phyloP scores from a whole-genome alignment of 164 flowering plant genomes.

The Magnolia changhungtana region DNA sequence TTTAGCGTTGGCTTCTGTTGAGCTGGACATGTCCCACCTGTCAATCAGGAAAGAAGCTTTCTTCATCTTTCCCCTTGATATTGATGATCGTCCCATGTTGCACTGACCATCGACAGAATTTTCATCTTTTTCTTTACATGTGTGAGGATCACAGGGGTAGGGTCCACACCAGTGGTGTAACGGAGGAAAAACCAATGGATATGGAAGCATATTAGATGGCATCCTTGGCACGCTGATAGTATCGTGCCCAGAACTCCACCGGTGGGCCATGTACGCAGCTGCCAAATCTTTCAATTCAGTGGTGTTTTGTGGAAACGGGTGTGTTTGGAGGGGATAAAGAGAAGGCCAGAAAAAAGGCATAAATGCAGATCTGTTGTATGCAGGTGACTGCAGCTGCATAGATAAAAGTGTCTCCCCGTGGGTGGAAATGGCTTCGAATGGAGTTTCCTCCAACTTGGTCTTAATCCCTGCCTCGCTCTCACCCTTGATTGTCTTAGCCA shows the following conservation, averaged over 20 bases:
- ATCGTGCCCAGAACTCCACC: slow-evolving; percentile 24
- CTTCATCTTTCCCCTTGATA: slow-evolving; percentile 10
- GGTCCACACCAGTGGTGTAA: slow-evolving; percentile 25
- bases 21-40: slow-evolving; percentile 21
- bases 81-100: slow-evolving; percentile 26
- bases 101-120: slow-evolving; percentile 14
- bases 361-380: slow-evolving; percentile 31
- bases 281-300: neutral
- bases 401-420: slow-evolving; percentile 21
- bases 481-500: slow-evolving; percentile 27
- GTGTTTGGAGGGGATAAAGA: slow-evolving; percentile 23
- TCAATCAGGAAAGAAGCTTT: slow-evolving; percentile 10
- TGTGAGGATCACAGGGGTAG: slow-evolving; percentile 12
- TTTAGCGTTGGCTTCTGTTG: slow-evolving; percentile 20
- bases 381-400: slow-evolving; percentile 25
- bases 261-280: neutral
- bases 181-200: slow-evolving; percentile 57
- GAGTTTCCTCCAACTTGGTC: slow-evolving; percentile 29
- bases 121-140: slow-evolving; percentile 18
- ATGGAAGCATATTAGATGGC: slow-evolving; percentile 48
- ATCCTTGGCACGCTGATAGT: slow-evolving; percentile 16
- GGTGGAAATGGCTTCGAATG: slow-evolving; percentile 21
- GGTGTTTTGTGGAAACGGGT: slow-evolving; percentile 16
- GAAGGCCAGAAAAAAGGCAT: slow-evolving; percentile 50
- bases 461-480: slow-evolving; percentile 14